Conservation (phyloP, 2,329 filamentous ascomycete species). For the Xylaria sp. region DNA sequence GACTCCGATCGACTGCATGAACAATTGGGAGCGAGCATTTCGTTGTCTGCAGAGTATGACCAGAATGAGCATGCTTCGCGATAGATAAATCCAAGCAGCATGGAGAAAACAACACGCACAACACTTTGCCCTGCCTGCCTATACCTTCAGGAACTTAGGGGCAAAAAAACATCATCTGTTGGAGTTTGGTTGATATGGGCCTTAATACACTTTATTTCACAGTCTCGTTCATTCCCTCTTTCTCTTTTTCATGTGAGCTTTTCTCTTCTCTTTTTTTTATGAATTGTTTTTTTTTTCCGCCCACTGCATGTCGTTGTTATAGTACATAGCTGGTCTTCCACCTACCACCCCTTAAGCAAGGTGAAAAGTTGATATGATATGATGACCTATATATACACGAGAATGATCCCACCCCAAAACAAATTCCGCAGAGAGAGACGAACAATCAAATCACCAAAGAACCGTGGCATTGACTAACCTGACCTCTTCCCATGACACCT, state of each 20-base stretch:
- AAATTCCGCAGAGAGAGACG: background rate
- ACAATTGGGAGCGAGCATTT: slow-evolving; percentile 10
- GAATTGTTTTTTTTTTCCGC: background rate
- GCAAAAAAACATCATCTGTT: slow-evolving; percentile 36
- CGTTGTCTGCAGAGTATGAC: slow-evolving; percentile 15
- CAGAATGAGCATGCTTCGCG: slow-evolving; percentile 16
- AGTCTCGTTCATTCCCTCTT: slow-evolving; percentile 9
- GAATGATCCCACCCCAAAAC: background rate
- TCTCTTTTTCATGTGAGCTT: background rate
- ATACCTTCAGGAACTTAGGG: slow-evolving; percentile 25
- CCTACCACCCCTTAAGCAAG: background rate
- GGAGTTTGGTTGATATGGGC: slow-evolving; percentile 44
- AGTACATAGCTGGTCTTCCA: background rate
- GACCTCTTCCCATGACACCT: slow-evolving; percentile 27
- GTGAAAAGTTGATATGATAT: background rate
- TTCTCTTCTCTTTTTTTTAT: background rate
- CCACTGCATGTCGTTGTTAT: background rate
- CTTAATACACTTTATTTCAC: slow-evolving; percentile 38
- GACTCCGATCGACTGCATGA: slow-evolving; percentile 16
- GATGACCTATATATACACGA: background rate
- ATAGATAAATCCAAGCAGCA: slow-evolving; percentile 18
- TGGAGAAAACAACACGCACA: slow-evolving; percentile 5
- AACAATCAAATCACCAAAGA: slow-evolving; percentile 25
- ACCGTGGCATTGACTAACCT: slow-evolving; percentile 28
- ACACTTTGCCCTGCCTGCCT: slow-evolving; percentile 10